phyloP scores from a whole-genome alignment of 495 filamentous ascomycete species.

The Monascus purpureus region DNA sequence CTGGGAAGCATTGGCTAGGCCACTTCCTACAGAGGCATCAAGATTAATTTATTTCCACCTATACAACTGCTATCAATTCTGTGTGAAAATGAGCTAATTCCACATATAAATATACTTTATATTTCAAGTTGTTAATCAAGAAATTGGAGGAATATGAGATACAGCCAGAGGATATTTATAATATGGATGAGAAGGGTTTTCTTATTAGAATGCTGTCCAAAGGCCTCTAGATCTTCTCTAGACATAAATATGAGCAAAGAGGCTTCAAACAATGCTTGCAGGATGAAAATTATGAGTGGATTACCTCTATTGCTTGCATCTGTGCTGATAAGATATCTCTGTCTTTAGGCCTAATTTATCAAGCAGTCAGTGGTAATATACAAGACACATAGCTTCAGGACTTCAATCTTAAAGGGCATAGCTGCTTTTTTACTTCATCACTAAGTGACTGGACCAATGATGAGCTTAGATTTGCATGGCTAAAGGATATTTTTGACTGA shows the following conservation, averaged over 20 bases:
- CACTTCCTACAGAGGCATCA: not conserved
- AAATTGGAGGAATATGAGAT: constrained; percentile 4
- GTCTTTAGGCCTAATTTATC: not conserved
- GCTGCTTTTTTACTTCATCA: constrained; percentile 1
- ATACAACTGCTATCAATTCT: not conserved
- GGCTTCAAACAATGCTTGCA: constrained; percentile 1
- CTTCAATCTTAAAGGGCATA: constrained; percentile 1
- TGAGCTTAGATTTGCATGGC: not conserved
- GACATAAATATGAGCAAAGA: constrained; percentile 1
- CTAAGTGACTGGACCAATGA: constrained; percentile 1
- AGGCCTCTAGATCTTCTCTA: constrained; percentile 1
- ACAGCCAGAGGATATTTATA: constrained; percentile 5
- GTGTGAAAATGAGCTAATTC: constrained; percentile 1
- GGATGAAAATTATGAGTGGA: constrained; percentile 1
- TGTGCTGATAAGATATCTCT: constrained; percentile 1
- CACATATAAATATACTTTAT: constrained; percentile 2
- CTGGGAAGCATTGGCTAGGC: not conserved
- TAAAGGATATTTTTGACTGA: too few relatives aligned
- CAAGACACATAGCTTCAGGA: constrained; percentile 2
- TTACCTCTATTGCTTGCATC: constrained; percentile 2
- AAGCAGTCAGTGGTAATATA: not conserved
- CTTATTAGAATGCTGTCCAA: constrained; percentile 1
- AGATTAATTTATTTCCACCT: not conserved
- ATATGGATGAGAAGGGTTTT: constrained; percentile 10
- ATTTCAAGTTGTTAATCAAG: constrained; percentile 3